Percentiles rank a stretch among this genome's conserved stretches.
phyloP scores from a whole-genome alignment of 495 filamentous ascomycete species.

The Daldinia decipiens region DNA sequence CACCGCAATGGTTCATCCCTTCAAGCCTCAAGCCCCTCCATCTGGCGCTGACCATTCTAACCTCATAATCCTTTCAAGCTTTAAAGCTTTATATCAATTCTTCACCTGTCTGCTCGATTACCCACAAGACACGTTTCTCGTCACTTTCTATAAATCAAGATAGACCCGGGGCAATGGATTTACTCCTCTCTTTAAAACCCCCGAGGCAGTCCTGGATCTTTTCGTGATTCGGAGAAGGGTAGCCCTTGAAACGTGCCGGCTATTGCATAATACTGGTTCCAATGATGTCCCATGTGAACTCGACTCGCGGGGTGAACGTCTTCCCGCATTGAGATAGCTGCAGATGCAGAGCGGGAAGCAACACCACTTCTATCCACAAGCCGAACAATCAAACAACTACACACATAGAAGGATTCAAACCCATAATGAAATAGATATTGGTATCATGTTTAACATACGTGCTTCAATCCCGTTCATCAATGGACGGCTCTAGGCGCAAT shows the following conservation, averaged over 20 bases:
- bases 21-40: conserved; percentile 16
- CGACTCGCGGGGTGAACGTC: conserved; percentile 6
- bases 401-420: conserved; percentile 20
- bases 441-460: conserved; percentile 19
- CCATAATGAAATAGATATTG: conserved; percentile 27
- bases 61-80: conserved; percentile 15
- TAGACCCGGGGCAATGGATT: conserved; percentile 1
- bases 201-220: conserved; percentile 1
- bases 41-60: conserved; percentile 11
- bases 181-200: neutral
- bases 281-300: conserved; percentile 8
- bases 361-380: conserved; percentile 26
- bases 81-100: neutral
- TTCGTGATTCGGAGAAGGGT: conserved; percentile 11
- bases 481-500: conserved; percentile 19
- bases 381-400: conserved; percentile 20
- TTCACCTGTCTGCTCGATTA: neutral
- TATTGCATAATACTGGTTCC: conserved; percentile 7
- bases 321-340: conserved; percentile 23
- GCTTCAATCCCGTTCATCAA: conserved; percentile 12
- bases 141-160: conserved; percentile 3
- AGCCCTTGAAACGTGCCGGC: conserved; percentile 14
- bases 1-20: conserved; percentile 36
- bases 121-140: neutral
- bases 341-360: conserved; percentile 39